A percentile compares a stretch with the other conserved stretches of the same genome.
Conservation (phyloP, 257 asterid species). For the Galeopsis tetrahit region DNA sequence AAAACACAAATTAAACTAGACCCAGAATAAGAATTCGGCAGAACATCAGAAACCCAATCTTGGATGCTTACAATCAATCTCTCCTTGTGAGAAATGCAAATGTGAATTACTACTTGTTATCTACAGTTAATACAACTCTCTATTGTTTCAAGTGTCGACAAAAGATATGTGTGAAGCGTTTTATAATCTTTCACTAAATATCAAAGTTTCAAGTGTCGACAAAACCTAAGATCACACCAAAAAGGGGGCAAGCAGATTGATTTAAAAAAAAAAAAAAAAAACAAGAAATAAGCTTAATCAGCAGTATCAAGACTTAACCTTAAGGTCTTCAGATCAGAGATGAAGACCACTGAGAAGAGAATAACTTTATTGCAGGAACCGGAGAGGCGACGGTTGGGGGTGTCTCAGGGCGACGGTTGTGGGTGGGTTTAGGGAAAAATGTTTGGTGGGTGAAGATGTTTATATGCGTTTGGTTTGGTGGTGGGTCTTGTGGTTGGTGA, state of each 20-base stretch:
- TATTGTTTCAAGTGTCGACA: too few species aligned
- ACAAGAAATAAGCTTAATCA: neutral
- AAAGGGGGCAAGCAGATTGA: neutral
- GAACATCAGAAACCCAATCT: neutral
- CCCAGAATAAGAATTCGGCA: neutral
- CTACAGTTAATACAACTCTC: neutral
- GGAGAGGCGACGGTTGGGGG: neutral
- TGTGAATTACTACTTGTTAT: neutral
- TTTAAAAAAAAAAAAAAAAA: neutral
- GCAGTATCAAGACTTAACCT: neutral
- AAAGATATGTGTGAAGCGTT: neutral
- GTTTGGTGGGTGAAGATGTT: neutral
- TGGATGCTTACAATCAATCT: constrained; percentile 34
- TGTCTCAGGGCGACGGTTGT: neutral
- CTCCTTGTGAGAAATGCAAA: constrained; percentile 15
- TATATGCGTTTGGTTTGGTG: neutral
- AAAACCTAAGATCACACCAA: neutral
- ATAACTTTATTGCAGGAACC: neutral
- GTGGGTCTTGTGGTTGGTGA: too few species aligned
- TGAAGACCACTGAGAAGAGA: neutral
- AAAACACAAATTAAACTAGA: neutral
- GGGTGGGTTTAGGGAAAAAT: neutral
- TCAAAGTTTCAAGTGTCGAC: neutral
- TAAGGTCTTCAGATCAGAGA: neutral
- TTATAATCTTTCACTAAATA: neutral